Conservation (phyloP, 805 yeast genomes). For the Cyberlindnera veronae region DNA sequence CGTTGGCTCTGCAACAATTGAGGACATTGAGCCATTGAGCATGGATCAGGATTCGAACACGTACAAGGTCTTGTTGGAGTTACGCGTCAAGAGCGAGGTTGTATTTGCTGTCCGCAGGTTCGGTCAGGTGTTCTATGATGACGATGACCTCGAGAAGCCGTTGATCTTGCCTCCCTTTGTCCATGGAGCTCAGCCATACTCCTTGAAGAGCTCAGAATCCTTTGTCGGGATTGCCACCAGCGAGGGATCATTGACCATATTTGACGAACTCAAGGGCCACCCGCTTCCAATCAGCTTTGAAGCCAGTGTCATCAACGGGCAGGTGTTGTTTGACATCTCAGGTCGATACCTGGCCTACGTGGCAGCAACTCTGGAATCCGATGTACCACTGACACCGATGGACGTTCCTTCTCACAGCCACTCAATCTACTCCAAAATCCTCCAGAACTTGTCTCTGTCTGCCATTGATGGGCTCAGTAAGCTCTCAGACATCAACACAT, state of each 20-base stretch:
- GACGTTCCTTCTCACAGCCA: slow-evolving; percentile 21
- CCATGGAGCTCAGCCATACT: slow-evolving; percentile 25
- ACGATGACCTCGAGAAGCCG: slow-evolving; percentile 8
- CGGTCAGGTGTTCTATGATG: slow-evolving; percentile 21
- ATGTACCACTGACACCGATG: slow-evolving; percentile 11
- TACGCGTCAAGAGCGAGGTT: slow-evolving; percentile 12
- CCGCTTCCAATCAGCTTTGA: slow-evolving; percentile 20
- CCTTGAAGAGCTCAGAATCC: slow-evolving; percentile 16
- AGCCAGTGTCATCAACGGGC: slow-evolving; percentile 29
- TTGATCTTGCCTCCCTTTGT: slow-evolving; percentile 29
- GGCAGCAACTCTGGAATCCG: slow-evolving; percentile 21
- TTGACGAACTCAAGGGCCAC: slow-evolving; percentile 18
- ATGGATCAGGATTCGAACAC: slow-evolving; percentile 22
- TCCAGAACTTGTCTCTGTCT: slow-evolving; percentile 45
- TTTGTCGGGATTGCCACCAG: slow-evolving; percentile 28
- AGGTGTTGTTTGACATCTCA: slow-evolving; percentile 41
- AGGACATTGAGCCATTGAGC: slow-evolving; percentile 26
- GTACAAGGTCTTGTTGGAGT: slow-evolving; percentile 21
- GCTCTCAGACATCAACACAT: slow-evolving; percentile 38
- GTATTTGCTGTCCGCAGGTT: slow-evolving; percentile 14
- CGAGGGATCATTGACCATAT: slow-evolving; percentile 29
- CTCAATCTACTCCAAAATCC: slow-evolving; percentile 29
- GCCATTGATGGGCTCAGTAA: slow-evolving; percentile 50
- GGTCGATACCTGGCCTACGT: slow-evolving; percentile 38
- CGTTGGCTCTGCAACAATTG: slow-evolving; percentile 18